phyloP scores from a whole-genome alignment of 305 asterid species.

The Fraxinus paxiana region DNA sequence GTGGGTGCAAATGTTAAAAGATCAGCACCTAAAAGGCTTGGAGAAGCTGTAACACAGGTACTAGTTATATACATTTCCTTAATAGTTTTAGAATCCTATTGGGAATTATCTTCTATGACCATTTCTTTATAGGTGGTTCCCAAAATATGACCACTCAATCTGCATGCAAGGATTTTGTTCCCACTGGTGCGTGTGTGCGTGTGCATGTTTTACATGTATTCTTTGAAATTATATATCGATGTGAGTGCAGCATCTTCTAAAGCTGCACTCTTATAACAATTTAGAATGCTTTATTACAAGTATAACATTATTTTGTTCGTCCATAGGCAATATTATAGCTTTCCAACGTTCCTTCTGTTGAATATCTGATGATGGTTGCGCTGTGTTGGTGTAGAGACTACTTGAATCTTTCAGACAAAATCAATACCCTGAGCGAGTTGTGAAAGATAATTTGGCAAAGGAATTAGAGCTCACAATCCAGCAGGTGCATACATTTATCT shows the following conservation, averaged over 20 bases:
- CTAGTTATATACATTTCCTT: constrained; percentile 4
- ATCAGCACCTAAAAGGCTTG: constrained; percentile 46
- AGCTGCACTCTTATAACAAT: background rate
- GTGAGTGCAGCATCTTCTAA: background rate
- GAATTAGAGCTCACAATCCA: constrained; percentile 58
- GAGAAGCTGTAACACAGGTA: constrained; percentile 70
- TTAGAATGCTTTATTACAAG: background rate
- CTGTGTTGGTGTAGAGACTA: constrained; percentile 61
- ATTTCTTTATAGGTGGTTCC: background rate
- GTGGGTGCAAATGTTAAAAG: constrained; percentile 35
- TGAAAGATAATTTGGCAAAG: constrained; percentile 59
- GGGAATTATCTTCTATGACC: background rate
- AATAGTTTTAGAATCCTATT: background rate
- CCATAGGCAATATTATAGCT: background rate
- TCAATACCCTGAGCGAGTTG: constrained; percentile 62
- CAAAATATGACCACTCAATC: constrained; percentile 10
- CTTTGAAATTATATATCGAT: background rate
- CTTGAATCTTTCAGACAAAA: constrained; percentile 61
- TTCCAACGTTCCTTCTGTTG: constrained; percentile 20
- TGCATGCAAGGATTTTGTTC: background rate
- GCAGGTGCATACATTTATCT: constrained; percentile 48
- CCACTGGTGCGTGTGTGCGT: background rate
- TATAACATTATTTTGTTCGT: background rate
- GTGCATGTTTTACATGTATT: no score
- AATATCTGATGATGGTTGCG: constrained; percentile 16